Base-by-base conservation (phyloP, 805 yeast genomes). In the Metschnikowia lachancei region DNA sequence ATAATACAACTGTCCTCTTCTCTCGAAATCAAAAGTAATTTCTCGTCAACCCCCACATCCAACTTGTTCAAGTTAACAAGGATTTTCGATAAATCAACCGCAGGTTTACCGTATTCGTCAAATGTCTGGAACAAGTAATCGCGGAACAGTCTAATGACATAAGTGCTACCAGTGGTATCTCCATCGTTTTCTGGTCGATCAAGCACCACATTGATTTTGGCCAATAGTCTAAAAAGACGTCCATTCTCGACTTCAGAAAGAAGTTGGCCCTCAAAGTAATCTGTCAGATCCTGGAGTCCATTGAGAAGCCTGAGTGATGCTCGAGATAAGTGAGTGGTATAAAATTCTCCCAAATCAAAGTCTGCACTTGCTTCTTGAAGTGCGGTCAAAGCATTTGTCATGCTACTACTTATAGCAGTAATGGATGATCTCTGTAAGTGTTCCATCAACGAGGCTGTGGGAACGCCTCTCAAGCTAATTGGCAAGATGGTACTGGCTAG, bases 41-140 rank as follows among this genome's bases (percentile, higher is more conserved):
- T 82, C 65, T 94, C 99, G 42, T 87, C 90, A 29, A 85, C 76
- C 1, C 97, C 98, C 5, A 92, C 95, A 61, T 94, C 99, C 53
- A 94, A 71, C 65, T 92, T 94, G 67, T 92, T 92, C 58, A 94
- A 70, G 57, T 85, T 80, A 41, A 80, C 72, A 50, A 94, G 69
- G 5, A 90, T 91, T 62, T 89, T 89, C 0, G 90, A 83, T 56
- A 94, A 71, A 64, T 94, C 97, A 47, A 89, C 69, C 1, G 82
- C 78, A 2, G 96, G 90, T 56, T 77, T 76, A 12, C 96, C 96
- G 19, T 65, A 65, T 43, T 85, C 91, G 62, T 88, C 90, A 32
- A 75, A 77, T 61, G 88, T 95, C 59, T 87, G 94, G 68, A 91
- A 94, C 2, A 90, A 84, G 60, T 81, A 87, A 63, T 91, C 95